Evolutionary conservation across 768 basidiomycete genomes (phyloP), one percentile per base, ranked within the genome.

Genomic region (Pleurotus tuber-regium): DNA sequence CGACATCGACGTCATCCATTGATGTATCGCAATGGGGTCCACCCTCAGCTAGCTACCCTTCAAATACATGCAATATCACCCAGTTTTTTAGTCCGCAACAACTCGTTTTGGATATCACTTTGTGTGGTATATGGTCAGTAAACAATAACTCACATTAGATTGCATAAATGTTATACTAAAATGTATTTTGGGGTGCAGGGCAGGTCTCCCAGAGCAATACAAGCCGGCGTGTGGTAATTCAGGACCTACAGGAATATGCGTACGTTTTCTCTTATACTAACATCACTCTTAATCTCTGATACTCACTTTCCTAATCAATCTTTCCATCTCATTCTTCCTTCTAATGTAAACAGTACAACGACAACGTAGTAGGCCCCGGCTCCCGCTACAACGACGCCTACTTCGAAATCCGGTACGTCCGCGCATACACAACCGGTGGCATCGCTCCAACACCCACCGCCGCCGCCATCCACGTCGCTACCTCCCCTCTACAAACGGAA

Each of bases 391-490:
- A 72, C 58, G 59, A 70, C 26, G 77, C 78, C 2, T 85, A 79
- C 66, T 90, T 87, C 58, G 85, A 88, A 64, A 72, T 89, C 59
- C 72, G 74, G 48, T 83, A 83, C 55, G 66, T 90, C 25, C 81
- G 83, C 14, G 65, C 67, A 5, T 69, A 67, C 38, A 63, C 61
- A 21, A 50, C 18, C 28, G 14, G 18, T 21, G 30, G n/a, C 30
- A 30, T 47, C 6, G 44, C 44, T 29, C 44, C 44, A n/a, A 47
- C 44, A 35, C 44, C 44, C 21, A 47, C 28, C 19, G 41, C 53
- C 10, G 50, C 38, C 33, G 49, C 35, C 24, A 31, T 30, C 24
- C 41, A 14, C 23, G 18, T 57, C 8, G 35, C 29, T 30, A 30
- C 16, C 29, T 14, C n/a, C 31, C 21, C n/a, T 16, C 24, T 44